Evolutionary conservation across 176 grass and related monocot species (phyloP), one percentile per base, ranked within the genome.

Genomic region (Dactylis glomerata): DNA sequence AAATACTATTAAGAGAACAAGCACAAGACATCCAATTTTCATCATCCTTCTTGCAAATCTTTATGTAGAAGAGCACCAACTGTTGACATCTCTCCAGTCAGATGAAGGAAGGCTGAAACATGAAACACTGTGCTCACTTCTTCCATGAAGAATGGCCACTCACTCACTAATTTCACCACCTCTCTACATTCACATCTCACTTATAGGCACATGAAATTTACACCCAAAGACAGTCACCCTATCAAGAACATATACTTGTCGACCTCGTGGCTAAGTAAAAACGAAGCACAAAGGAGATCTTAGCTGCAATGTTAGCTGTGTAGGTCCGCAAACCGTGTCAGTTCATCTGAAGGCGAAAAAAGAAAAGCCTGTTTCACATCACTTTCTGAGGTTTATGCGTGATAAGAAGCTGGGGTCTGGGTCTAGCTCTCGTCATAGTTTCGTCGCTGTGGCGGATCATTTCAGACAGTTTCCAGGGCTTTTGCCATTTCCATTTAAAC

Each of bases 401-500:
- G 83, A 91, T 46, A 89, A 88, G 89, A 80, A 83, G 59, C 20
- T 83, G 84, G 19, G 78, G 88, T 99, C 93, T 99, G 54, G 90
- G 92, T 10, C 91, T 88, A 9, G 90, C 22, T 51, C 93, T 84
- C 23, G 88, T 91, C 37, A 99, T 89, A 1, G 88, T 96, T 86
- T 99, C 88, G 16, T 99, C 97, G 4, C 90, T 96, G 65, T 96
- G 90, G 12, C 93, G 89, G 32, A 99, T 99, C 79, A 89, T 88
- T 52, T 96, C 93, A 9, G 97, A 99, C 66, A 99, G 84, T 87
- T 89, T 96, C 97, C 97, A 99, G 1, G 97, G 97, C 75, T 99
- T 99, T 82, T 99, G 97, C 97, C 97, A 99, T 72, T 96, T 99
- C 97, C 97, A 99, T 76, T 99, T 99, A 84, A 99, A 99, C 71